These are phyloP conservation scores for Mrakia hoshinonis DNA, from an alignment of 768 basidiomycete species.

Conservation along the genomic window DNA sequence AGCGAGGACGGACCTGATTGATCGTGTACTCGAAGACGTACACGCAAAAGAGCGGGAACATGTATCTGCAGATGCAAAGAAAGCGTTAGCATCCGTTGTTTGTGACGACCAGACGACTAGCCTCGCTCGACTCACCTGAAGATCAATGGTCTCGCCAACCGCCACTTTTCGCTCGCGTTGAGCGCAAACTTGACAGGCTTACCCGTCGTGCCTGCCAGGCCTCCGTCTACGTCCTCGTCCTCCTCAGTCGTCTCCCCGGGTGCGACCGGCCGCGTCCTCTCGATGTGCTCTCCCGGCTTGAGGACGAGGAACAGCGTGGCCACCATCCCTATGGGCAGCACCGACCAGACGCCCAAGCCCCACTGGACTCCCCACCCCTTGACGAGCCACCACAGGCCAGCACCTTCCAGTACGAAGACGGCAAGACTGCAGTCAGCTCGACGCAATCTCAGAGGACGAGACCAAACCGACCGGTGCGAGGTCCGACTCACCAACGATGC, in stretches of 20 bases:
- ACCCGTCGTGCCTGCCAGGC: background rate
- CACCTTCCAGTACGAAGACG: constrained; percentile 53
- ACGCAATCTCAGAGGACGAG: no score
- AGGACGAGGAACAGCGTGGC: constrained; percentile 10
- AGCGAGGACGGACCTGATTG: constrained; percentile 54
- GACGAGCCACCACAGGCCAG: constrained; percentile 90
- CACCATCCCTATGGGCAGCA: constrained; percentile 25
- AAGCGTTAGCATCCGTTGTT: no score
- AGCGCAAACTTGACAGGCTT: constrained; percentile 46
- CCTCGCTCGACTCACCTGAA: constrained; percentile 30
- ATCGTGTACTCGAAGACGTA: constrained; percentile 81
- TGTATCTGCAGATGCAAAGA: constrained; percentile 53
- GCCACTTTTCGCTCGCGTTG: constrained; percentile 66
- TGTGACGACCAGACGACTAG: no score
- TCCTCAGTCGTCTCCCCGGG: background rate
- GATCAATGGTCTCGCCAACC: constrained; percentile 68
- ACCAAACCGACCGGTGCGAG: background rate
- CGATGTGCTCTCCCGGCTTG: background rate
- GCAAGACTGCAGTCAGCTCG: no score
- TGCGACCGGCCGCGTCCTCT: background rate
- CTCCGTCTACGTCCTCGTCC: constrained; percentile 42
- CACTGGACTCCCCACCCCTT: constrained; percentile 69
- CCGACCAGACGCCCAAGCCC: constrained; percentile 59
- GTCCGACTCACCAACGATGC: constrained; percentile 50
- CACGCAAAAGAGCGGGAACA: constrained; percentile 70